A percentile compares a stretch with the other conserved stretches of the same genome.
phyloP scores from a whole-genome alignment of 2,329 filamentous ascomycete genomes.

The Chlorencoelia australis region DNA sequence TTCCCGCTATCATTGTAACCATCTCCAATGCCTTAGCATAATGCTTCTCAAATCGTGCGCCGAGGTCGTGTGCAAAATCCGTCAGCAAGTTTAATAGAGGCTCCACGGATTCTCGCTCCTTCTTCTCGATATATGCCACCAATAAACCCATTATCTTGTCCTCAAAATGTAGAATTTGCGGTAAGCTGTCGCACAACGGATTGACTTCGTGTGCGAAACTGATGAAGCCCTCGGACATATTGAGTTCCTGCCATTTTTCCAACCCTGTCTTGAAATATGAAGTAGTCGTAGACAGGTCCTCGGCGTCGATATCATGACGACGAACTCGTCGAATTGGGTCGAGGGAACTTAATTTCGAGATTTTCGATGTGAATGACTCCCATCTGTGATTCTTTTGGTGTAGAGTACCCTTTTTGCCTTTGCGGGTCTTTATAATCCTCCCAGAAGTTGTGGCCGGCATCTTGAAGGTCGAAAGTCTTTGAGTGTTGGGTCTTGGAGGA shows the following conservation, averaged over 20 bases:
- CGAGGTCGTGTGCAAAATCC: constrained; percentile 90
- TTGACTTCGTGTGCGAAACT: constrained; percentile 65
- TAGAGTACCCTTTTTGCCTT: constrained; percentile 58
- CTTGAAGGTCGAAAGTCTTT: constrained; percentile 27
- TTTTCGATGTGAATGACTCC: constrained; percentile 83
- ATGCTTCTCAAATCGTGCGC: constrained; percentile 77
- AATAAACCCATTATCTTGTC: constrained; percentile 73
- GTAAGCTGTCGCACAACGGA: constrained; percentile 77
- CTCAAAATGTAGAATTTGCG: constrained; percentile 86
- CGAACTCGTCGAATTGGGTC: constrained; percentile 87
- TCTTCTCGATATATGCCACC: constrained; percentile 63
- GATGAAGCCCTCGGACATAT: constrained; percentile 73
- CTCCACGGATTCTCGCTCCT: constrained; percentile 73
- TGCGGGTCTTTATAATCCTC: constrained; percentile 58
- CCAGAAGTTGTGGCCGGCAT: constrained; percentile 56
- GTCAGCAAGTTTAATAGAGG: constrained; percentile 80
- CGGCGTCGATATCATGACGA: constrained; percentile 71
- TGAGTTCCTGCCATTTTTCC: constrained; percentile 84
- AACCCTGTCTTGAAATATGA: constrained; percentile 80
- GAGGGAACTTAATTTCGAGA: constrained; percentile 78
- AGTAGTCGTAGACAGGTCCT: constrained; percentile 64
- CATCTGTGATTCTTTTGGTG: constrained; percentile 80
- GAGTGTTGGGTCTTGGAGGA: not conserved
- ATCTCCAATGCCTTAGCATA: constrained; percentile 67
- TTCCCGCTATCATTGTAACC: constrained; percentile 68